These are phyloP conservation scores for Calonectria pseudoturangicola DNA, from an alignment of 2,329 filamentous ascomycete species.

Conservation along the genomic window DNA sequence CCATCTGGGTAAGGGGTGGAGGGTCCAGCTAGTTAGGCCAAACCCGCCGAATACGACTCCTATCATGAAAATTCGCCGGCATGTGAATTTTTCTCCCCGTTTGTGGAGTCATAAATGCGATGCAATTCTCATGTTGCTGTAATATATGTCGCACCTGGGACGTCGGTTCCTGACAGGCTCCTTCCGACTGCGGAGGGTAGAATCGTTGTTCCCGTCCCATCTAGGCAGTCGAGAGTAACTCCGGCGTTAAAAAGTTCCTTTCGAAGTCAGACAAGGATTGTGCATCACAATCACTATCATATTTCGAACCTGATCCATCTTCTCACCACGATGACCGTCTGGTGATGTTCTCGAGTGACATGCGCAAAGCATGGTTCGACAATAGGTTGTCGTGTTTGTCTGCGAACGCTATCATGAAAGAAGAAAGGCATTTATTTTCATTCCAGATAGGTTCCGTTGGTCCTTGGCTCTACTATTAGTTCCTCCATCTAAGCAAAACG, in stretches of 20 bases:
- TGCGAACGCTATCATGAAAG: no score
- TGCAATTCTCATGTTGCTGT: not conserved
- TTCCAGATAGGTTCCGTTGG: not conserved
- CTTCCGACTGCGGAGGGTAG: not conserved
- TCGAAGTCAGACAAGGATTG: not conserved
- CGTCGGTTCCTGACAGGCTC: not conserved
- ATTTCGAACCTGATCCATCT: no score
- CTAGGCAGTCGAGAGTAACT: no score
- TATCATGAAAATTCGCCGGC: not conserved
- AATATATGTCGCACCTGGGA: constrained; percentile 1
- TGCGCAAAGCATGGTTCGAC: not conserved
- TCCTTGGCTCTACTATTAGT: not conserved
- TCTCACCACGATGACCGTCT: no score
- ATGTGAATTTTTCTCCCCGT: not conserved
- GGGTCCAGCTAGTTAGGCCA: not conserved
- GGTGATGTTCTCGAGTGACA: no score
- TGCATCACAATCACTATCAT: not conserved
- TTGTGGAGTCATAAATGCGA: constrained; percentile 11
- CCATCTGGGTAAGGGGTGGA: not conserved
- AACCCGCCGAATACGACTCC: not conserved
- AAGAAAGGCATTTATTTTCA: not conserved
- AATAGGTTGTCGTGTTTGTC: not conserved
- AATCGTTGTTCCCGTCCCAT: not conserved
- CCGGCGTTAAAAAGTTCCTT: no score
- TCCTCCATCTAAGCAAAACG: not conserved